Percentiles rank a stretch among this genome's conserved stretches.
These are phyloP conservation scores for Hymenoscyphus fructigenus DNA, from an alignment of 2,329 filamentous ascomycete species.

Conservation along the genomic window DNA sequence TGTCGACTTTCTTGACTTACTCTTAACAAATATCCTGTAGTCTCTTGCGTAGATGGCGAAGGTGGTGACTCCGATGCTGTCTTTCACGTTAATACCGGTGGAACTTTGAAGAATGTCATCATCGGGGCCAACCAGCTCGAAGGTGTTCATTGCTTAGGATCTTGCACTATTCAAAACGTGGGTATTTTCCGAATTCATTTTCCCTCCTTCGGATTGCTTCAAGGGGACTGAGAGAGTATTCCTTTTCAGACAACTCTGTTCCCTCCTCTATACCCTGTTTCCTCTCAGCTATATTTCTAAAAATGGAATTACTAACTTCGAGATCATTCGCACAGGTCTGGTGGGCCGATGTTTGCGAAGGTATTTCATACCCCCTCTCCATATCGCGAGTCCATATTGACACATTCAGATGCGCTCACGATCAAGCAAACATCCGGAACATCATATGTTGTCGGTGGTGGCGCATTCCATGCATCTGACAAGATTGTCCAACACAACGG, in stretches of 20 bases:
- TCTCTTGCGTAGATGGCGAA: slow-evolving; percentile 42
- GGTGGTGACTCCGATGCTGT: slow-evolving; percentile 41
- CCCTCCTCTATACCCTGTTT: too few relatives aligned
- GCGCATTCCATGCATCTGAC: slow-evolving; percentile 43
- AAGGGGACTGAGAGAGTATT: too few relatives aligned
- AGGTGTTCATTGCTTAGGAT: slow-evolving; percentile 31
- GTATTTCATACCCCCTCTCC: slow-evolving; percentile 30
- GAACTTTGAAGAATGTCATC: slow-evolving; percentile 37
- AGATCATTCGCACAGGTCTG: slow-evolving; percentile 18
- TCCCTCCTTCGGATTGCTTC: too few relatives aligned
- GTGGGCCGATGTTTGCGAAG: slow-evolving; percentile 31
- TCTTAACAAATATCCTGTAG: slow-evolving; percentile 27
- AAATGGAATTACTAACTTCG: too few relatives aligned
- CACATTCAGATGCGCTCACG: slow-evolving; percentile 28
- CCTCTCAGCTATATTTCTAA: too few relatives aligned
- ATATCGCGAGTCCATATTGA: not conserved
- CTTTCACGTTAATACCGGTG: slow-evolving; percentile 36
- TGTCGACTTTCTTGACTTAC: too few relatives aligned
- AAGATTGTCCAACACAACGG: slow-evolving; percentile 45
- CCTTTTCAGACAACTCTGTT: too few relatives aligned
- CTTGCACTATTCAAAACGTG: slow-evolving; percentile 30
- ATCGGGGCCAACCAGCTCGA: slow-evolving; percentile 38
- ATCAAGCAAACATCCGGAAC: slow-evolving; percentile 35
- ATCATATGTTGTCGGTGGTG: slow-evolving; percentile 44
- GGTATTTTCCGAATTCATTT: too few relatives aligned